Evolutionary conservation across 108 stramenopile genomes (phyloP), one percentile per base, ranked within the genome.

Genomic region (Skeletonema tropicum): DNA sequence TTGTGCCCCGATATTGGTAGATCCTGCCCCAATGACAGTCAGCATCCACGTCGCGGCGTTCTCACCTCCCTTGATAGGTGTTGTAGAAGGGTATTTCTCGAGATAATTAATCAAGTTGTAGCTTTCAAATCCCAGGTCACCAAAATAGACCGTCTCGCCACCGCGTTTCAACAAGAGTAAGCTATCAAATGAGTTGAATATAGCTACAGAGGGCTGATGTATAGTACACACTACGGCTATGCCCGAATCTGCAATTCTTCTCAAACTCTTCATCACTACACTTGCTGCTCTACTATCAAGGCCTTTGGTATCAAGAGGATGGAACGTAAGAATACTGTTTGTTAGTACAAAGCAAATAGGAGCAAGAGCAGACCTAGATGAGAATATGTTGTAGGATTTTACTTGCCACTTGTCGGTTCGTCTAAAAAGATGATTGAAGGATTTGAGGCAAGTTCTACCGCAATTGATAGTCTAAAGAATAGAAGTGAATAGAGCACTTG

Each of bases 111-210:
- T 86, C 57, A 96, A 75, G 29, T 80, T 78, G 46, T 17, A 46
- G 45, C 75, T 76, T 12, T 88, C 80, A 12, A 89, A 76, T 17
- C 94, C 94, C 57, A 95, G 76, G 11, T 88, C 87, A 13, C 95
- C 95, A 64, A 89, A 91, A 60, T 86, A 96, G n/a, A 94, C 89
- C 29, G 87, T 87, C 61, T 90, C 85, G 0, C 95, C 95, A 31
- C 95, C 93, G 36, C 88, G 82, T 73, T 90, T 90, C 26, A 95
- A 74, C 1, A 95, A 63, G 14, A 96, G 87, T 36, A 95, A 76
- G 19, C 62, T 66, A 65, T 94, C 90, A 77, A 94, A 93, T 5
- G 71, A 74, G 66, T 85, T 88, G 76, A 94, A 96, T 52, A 96
- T 90, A 12, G 89, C 88, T 19, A 87, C 71, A 13, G 89, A 92